Evolutionary conservation across 495 filamentous ascomycete species (phyloP).

Genomic region (Aspergillus coremiiformis): DNA sequence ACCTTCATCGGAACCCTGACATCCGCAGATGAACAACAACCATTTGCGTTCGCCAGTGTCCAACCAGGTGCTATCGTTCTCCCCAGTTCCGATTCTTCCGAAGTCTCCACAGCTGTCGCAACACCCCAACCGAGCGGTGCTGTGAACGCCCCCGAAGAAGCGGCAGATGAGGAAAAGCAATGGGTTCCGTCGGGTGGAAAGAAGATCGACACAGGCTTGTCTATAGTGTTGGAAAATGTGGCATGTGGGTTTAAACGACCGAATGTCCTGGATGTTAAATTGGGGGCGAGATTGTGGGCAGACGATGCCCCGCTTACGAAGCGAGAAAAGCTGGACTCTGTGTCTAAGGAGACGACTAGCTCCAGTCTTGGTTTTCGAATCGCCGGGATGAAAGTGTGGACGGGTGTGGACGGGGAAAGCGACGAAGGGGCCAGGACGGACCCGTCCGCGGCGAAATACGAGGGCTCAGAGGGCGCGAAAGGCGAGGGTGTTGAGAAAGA

Average conservation of each 20-base stretch:
- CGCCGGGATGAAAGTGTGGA: slow-evolving; percentile 90
- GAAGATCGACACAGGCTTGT: slow-evolving; percentile 63
- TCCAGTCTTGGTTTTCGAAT: slow-evolving; percentile 76
- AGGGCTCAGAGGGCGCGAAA: slow-evolving; percentile 29
- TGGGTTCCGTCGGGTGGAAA: slow-evolving; percentile 46
- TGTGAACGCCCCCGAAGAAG: neutral
- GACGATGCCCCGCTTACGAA: slow-evolving; percentile 73
- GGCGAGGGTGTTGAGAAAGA: slow-evolving; percentile 38
- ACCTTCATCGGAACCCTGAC: slow-evolving; percentile 73
- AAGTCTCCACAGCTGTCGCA: slow-evolving; percentile 12
- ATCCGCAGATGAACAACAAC: slow-evolving; percentile 44
- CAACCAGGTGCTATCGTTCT: slow-evolving; percentile 36
- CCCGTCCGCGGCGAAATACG: slow-evolving; percentile 36
- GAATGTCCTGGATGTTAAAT: slow-evolving; percentile 92
- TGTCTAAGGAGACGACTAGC: slow-evolving; percentile 72
- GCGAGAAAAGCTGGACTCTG: slow-evolving; percentile 68
- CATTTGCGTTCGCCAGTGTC: slow-evolving; percentile 36
- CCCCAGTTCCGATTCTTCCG: slow-evolving; percentile 29
- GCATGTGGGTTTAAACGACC: slow-evolving; percentile 74
- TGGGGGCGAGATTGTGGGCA: slow-evolving; percentile 80
- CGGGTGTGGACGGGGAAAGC: slow-evolving; percentile 47
- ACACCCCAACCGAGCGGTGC: slow-evolving; percentile 4
- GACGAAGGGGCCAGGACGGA: slow-evolving; percentile 34
- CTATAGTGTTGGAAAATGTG: slow-evolving; percentile 83
- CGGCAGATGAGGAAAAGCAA: slow-evolving; percentile 13